These are phyloP conservation scores for Clavispora carvajalis DNA, from an alignment of 805 yeast genomes.

Conservation along the genomic window DNA sequence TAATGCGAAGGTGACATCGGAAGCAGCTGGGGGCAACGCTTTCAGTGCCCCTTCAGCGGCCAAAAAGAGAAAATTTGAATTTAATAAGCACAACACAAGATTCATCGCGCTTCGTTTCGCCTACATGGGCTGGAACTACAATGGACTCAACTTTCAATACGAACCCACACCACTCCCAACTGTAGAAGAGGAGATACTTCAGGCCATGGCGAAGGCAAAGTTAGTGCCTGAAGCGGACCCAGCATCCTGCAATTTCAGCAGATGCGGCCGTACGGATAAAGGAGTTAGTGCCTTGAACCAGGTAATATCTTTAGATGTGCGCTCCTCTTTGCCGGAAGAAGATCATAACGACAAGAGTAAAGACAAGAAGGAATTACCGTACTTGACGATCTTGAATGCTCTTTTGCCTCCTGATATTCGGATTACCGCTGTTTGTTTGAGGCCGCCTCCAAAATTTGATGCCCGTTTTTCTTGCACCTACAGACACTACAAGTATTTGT, in stretches of 20 bases:
- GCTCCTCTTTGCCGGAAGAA: conserved; percentile 61
- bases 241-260: conserved; percentile 62
- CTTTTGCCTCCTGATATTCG: conserved; percentile 77
- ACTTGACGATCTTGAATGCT: conserved; percentile 69
- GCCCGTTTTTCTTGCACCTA: conserved; percentile 88
- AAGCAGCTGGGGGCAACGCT: neutral
- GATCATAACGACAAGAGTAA: conserved; percentile 53
- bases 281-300: conserved; percentile 98
- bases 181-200: conserved; percentile 70
- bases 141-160: conserved; percentile 80
- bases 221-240: conserved; percentile 60
- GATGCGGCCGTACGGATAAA: conserved; percentile 93
- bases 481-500: conserved; percentile 83
- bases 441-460: conserved; percentile 81
- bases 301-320: conserved; percentile 72
- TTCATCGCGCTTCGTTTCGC: conserved; percentile 79
- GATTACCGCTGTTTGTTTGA: conserved; percentile 72
- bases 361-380: conserved; percentile 71
- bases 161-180: conserved; percentile 79
- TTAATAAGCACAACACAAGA: conserved; percentile 56
- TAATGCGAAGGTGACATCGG: neutral
- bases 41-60: neutral
- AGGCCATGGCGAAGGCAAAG: conserved; percentile 64
- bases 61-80: conserved; percentile 48
- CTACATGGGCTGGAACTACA: conserved; percentile 91